Percentiles rank a stretch among this genome's conserved stretches.
phyloP scores from a whole-genome alignment of 345 rosid genomes.

The Aquilaria sinensis region DNA sequence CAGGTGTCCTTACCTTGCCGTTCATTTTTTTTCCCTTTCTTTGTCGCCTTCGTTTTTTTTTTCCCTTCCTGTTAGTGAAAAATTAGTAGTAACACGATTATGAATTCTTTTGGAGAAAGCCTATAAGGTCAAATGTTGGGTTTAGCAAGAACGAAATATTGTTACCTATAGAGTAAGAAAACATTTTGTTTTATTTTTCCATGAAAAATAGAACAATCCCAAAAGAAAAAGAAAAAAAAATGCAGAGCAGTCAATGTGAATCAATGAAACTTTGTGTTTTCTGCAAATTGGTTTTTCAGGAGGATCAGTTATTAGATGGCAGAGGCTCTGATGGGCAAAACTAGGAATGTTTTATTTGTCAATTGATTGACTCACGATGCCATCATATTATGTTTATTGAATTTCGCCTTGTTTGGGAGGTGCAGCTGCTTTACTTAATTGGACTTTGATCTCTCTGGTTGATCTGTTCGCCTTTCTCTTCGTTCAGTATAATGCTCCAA shows the following conservation, averaged over 20 bases:
- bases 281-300: neutral
- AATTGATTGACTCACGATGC: neutral
- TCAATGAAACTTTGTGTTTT: neutral
- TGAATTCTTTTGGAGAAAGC: neutral
- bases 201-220: too few species aligned
- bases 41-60: neutral
- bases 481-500: conserved; percentile 36
- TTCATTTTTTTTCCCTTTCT: neutral
- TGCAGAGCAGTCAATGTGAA: too few species aligned
- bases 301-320: neutral
- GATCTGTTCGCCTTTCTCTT: conserved; percentile 39
- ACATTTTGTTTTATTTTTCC: neutral
- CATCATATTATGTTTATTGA: neutral
- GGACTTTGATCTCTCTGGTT: conserved; percentile 46
- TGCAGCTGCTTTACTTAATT: conserved; percentile 38
- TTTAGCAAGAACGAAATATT: neutral
- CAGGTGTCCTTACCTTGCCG: conserved; percentile 24
- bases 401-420: conserved; percentile 2
- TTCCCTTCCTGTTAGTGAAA: neutral
- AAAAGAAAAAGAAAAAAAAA: neutral
- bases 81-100: neutral
- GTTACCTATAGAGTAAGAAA: neutral
- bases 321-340: neutral
- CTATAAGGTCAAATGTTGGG: neutral
- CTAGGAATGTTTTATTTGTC: neutral